A percentile compares a stretch with the other conserved stretches of the same genome.
Evolutionary conservation across 208 protist species (phyloP).

Genomic region (Acanthamoeba royreba): DNA sequence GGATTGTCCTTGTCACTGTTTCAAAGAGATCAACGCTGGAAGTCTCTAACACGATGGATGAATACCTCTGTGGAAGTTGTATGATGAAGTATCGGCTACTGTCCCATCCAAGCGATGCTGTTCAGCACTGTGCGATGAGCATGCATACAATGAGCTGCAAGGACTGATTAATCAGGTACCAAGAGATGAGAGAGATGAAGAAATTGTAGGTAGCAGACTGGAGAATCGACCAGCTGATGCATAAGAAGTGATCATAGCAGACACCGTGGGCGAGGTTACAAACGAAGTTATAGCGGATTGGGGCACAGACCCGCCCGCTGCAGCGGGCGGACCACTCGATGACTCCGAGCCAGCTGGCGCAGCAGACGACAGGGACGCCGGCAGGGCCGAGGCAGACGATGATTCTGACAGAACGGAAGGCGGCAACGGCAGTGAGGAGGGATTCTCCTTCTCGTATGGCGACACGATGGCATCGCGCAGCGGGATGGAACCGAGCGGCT

Average conservation of each 20-base stretch:
- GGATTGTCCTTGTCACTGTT: neutral
- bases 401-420: neutral
- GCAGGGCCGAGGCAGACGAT: no score
- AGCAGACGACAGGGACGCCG: no score
- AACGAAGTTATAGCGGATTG: neutral
- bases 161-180: neutral
- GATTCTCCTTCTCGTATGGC: slow-evolving; percentile 18
- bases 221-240: neutral
- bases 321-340: no score
- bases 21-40: neutral
- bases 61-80: neutral
- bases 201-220: neutral
- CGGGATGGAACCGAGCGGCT: neutral
- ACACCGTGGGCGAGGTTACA: neutral
- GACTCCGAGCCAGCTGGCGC: no score
- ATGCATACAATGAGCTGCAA: neutral
- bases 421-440: neutral
- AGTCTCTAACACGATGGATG: neutral
- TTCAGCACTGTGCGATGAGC: neutral
- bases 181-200: neutral
- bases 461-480: neutral
- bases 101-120: slow-evolving; percentile 21
- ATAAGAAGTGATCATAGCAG: neutral
- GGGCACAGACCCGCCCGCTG: no score
- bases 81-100: slow-evolving; percentile 40